phyloP scores from a whole-genome alignment of 2,329 filamentous ascomycete genomes.

The Colletotrichum spinosum region DNA sequence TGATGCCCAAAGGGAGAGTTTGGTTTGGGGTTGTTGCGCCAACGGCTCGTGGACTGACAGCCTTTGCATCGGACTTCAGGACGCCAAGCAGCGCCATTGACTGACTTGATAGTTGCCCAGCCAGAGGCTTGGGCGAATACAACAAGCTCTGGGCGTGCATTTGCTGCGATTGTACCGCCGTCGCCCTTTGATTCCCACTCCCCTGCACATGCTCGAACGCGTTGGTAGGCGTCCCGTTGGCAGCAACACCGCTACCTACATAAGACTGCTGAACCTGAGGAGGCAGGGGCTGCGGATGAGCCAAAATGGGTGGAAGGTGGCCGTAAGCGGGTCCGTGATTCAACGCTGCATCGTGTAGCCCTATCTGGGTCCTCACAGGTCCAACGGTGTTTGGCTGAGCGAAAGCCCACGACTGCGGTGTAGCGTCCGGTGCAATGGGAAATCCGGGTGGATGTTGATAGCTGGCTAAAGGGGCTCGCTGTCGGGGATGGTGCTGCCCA shows the following conservation, averaged over 20 bases:
- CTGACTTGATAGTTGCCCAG: slow-evolving; percentile 46
- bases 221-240: slow-evolving; percentile 38
- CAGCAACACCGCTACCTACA: slow-evolving; percentile 26
- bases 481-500: slow-evolving; percentile 52
- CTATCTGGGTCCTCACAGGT: slow-evolving; percentile 1
- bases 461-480: slow-evolving; percentile 20
- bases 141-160: slow-evolving; percentile 34
- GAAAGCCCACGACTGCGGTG: slow-evolving; percentile 31
- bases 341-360: slow-evolving; percentile 6
- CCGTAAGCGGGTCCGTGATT: slow-evolving; percentile 15
- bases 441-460: slow-evolving; percentile 48
- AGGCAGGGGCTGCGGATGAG: slow-evolving; percentile 63
- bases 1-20: not conserved
- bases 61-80: slow-evolving; percentile 48
- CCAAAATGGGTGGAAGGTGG: slow-evolving; percentile 37
- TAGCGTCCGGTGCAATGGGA: slow-evolving; percentile 36
- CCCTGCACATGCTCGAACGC: slow-evolving; percentile 24
- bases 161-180: slow-evolving; percentile 16
- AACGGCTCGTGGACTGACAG: not conserved
- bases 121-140: slow-evolving; percentile 36
- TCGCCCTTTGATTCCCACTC: slow-evolving; percentile 18
- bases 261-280: slow-evolving; percentile 62
- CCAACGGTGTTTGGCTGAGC: slow-evolving; percentile 1
- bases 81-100: slow-evolving; percentile 52
- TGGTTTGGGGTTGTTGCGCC: not conserved